Evolutionary conservation across 2,329 filamentous ascomycete species (phyloP), one percentile per base, ranked within the genome.

Genomic region (Aspergillus cejpii): DNA sequence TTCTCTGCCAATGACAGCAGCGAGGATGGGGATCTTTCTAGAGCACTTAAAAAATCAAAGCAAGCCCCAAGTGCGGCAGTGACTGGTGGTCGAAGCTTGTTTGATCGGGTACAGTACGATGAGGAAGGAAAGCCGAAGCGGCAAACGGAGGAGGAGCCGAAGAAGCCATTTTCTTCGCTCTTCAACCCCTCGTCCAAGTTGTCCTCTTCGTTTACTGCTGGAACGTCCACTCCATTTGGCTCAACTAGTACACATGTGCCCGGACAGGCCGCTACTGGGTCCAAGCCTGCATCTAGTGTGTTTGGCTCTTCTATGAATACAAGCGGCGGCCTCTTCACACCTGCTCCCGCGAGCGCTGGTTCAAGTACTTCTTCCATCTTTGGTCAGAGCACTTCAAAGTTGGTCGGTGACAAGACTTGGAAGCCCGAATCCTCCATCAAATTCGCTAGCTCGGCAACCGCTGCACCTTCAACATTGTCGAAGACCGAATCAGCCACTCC

Each of bases 361-460:
- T 37, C 43, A 6, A 43, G 36, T 12, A 52, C 49, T 10, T 47
- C 52, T 21, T 55, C 56, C 17, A 43, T 54, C 14, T 56, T 56
- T 23, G 49, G 31, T 15, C 37, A 43, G 19, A 44, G 40, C 28
- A 26, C 48, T 17, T 19, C 45, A 1, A 56, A 56, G 34, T 31
- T 48, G 6, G 41, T 37, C 17, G 49, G 43, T 17, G 70, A 75
- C 50, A 64, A 74, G 39, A 74, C 72, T 2, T 76, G 72, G 72
- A 74, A 73, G 50, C 61, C 62, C 6, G 65, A 68, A 34, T 67
- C 64, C 3, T 69, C 72, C 3, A 74, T 76, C 54, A 74, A 73
- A 42, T 75, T 76, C 45, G 65, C 63, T 7, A 62, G 60, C 14
- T 49, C 53, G 43, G 54, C 54, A 44, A 53, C 47, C 34, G 51